Base-by-base conservation (phyloP, 495 filamentous ascomycete species). In the Aspergillus bridgeri region DNA sequence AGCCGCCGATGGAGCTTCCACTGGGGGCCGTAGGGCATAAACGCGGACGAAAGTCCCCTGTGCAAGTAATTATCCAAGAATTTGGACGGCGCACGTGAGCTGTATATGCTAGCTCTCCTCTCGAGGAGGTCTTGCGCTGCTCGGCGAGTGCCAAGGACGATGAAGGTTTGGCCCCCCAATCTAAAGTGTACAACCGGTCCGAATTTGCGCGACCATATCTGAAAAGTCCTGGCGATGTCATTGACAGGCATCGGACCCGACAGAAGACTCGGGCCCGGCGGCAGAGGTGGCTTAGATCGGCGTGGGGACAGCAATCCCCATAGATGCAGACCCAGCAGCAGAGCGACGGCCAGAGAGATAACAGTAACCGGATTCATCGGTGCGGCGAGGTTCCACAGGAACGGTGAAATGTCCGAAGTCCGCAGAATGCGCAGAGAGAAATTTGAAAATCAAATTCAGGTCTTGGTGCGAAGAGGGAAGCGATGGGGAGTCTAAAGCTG, bases 1-100 rank as follows among this genome's bases (percentile, higher is more conserved):
- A 61, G 18, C 52, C 75, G 75, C 8, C 74, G 66, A 33, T 67
- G 70, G 4, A 48, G 59, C 18, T 71, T 63, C 80, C 79, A 83
- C 25, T 62, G 46, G 7, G 62, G 27, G 3, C 68, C 70, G 50
- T 79, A 76, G 5, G 76, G 65, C 71, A 81, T 75, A 3, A 80
- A 42, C 0, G 79, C 68, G 4, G 75, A 59, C 47, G 76, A 70
- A 42, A 65, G 62, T 8, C 61, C 61, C 5, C 60, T 57, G 19
- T 46, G 23, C 5, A 57, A 5, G 44, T 42, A 56, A 20, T 61
- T 48, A 3, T 49, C 54, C 9, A 54, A 51, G 52, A 65, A 51
- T 1, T 65, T 51, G 9, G 62, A 48, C 5, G 53, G 25, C 17
- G 68, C 62, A 2, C 69, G 62, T 3, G 53, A 54, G 47, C 59